Evolutionary conservation across 2,329 filamentous ascomycete genomes (phyloP).

Genomic region (Neurospora sp.): DNA sequence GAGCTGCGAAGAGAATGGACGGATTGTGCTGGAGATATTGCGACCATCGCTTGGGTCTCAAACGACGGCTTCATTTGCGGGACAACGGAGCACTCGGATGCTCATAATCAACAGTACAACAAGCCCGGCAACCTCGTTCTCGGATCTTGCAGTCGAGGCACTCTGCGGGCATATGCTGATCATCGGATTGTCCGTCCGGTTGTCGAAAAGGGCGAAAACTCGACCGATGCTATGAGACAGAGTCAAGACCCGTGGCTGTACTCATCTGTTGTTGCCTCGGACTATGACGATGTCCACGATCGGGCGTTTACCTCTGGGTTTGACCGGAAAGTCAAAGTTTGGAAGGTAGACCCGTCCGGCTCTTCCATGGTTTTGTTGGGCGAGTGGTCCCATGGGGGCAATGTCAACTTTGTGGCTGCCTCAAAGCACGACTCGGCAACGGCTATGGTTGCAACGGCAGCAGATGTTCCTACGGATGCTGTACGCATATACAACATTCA

Average conservation of each 20-base stretch:
- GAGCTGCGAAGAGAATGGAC: slow-evolving; percentile 44
- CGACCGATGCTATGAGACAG: slow-evolving; percentile 44
- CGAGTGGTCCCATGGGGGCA: slow-evolving; percentile 47
- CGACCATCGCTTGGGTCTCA: slow-evolving; percentile 47
- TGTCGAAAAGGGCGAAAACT: slow-evolving; percentile 43
- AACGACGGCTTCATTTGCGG: slow-evolving; percentile 48
- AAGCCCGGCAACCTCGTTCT: slow-evolving; percentile 52
- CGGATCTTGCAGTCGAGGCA: slow-evolving; percentile 35
- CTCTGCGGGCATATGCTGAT: slow-evolving; percentile 41
- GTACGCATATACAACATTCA: slow-evolving; percentile 46
- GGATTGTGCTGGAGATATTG: slow-evolving; percentile 51
- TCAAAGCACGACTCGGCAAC: slow-evolving; percentile 31
- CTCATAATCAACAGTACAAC: slow-evolving; percentile 56
- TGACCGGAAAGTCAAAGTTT: slow-evolving; percentile 51
- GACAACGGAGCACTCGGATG: slow-evolving; percentile 51
- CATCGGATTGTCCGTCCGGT: slow-evolving; percentile 47
- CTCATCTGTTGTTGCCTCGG: slow-evolving; percentile 52
- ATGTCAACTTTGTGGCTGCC: slow-evolving; percentile 52
- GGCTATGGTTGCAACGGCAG: slow-evolving; percentile 47
- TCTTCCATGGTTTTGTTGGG: slow-evolving; percentile 32
- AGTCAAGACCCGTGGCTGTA: slow-evolving; percentile 55
- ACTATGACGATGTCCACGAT: slow-evolving; percentile 36
- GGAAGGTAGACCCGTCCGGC: slow-evolving; percentile 33
- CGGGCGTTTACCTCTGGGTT: slow-evolving; percentile 51
- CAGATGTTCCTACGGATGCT: slow-evolving; percentile 42